These are phyloP conservation scores for Arachnopeziza araneosa DNA, from an alignment of 2,329 filamentous ascomycete species.

Conservation along the genomic window DNA sequence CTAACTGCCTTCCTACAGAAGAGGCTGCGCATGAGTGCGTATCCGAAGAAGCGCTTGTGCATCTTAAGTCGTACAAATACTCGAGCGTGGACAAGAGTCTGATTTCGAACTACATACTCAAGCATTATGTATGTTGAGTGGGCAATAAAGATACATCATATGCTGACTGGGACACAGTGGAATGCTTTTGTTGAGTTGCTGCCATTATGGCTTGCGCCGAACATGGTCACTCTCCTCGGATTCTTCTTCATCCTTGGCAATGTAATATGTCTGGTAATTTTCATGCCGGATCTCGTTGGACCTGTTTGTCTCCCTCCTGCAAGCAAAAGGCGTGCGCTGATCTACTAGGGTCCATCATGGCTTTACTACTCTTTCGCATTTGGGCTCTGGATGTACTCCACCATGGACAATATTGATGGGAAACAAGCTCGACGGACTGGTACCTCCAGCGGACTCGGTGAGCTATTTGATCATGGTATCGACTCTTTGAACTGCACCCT, in stretches of 20 bases:
- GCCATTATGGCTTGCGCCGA: conserved; percentile 93
- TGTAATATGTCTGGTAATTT: conserved; percentile 65
- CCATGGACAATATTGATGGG: conserved; percentile 97
- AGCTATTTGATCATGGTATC: conserved; percentile 98
- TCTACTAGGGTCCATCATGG: conserved; percentile 73
- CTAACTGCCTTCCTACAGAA: conserved; percentile 30
- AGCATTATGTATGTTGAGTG: conserved; percentile 75
- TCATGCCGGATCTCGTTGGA: conserved; percentile 84
- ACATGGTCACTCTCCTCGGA: conserved; percentile 92
- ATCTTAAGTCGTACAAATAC: conserved; percentile 96
- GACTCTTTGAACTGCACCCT: conserved; percentile 97
- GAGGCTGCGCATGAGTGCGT: conserved; percentile 64
- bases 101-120: conserved; percentile 87
- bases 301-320: conserved; percentile 53
- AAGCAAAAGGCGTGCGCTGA: background rate
- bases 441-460: conserved; percentile 88
- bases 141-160: background rate
- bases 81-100: conserved; percentile 94
- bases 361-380: conserved; percentile 93
- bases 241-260: conserved; percentile 93
- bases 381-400: conserved; percentile 97
- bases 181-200: conserved; percentile 90
- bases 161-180: conserved; percentile 57
- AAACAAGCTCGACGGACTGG: conserved; percentile 95
- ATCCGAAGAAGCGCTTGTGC: conserved; percentile 83